Base-by-base conservation (phyloP, 2,329 filamentous ascomycete genomes). In the Neonectria neomacrospora region DNA sequence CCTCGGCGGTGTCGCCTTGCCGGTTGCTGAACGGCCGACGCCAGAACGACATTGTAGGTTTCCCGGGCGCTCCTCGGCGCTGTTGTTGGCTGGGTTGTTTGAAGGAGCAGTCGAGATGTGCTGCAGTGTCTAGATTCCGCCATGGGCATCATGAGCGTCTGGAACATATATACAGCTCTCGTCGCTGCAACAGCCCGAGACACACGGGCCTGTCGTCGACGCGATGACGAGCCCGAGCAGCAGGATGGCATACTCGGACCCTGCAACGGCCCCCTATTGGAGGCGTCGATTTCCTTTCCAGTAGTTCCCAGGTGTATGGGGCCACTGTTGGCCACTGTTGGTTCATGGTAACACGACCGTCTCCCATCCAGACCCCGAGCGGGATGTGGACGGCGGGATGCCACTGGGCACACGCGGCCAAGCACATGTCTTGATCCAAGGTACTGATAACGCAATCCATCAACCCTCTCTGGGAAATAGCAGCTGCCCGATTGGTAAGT, bases 11-110 rank as follows among this genome's bases (percentile, higher is more conserved):
- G 37, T 58, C 60, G 45, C 55, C 50, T 23, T 65, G 59, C 26
- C 64, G 53, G 32, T 52, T 51, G 44, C 65, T 65, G 51, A 70
- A 70, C 14, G 67, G 67, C 30, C 60, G 65, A 11, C 65, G 65
- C 66, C 66, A 69, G 53, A 67, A 63, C 18, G 66, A 67, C 56
- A 66, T 66, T 42, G 20, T 63, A 16, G 23, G 12, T 8, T 22
- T 20, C 6, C 41, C 14, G 5, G 9, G 18, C 32, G 10, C 3
- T n/a, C 30, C n/a, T 50, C 4, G 18, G 3, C 12, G 12, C 37
- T 20, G 14, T 12, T 9, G 1, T 3, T 3, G 2, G 12, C 9
- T 28, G 20, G 16, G 14, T 5, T 30, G 7, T 39, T 11, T 8
- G n/a, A 30, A 16, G 14, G n/a, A 8, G 20, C n/a, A 12, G 20